Evolutionary conservation across 805 yeast genomes (phyloP).

Genomic region (Cyberlindnera veronae): DNA sequence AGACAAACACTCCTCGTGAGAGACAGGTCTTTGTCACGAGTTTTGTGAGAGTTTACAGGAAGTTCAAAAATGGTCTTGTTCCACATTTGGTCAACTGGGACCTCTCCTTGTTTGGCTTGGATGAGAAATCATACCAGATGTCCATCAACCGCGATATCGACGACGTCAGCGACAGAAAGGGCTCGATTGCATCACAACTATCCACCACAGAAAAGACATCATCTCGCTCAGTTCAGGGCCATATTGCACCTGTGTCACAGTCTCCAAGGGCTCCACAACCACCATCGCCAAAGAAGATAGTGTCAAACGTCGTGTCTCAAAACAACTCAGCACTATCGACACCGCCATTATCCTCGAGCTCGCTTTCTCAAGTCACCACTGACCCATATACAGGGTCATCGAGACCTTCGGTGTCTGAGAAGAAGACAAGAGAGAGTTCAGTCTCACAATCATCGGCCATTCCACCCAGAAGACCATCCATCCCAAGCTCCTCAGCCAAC

Average conservation of each 20-base stretch:
- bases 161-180: conserved; percentile 1
- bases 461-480: not conserved
- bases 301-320: not conserved
- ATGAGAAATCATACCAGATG: conserved; percentile 33
- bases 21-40: conserved; percentile 55
- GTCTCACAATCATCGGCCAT: too few relatives aligned
- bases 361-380: not conserved
- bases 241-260: not conserved
- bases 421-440: too few relatives aligned
- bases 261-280: not conserved
- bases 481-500: too few relatives aligned
- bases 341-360: not conserved
- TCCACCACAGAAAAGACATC: not conserved
- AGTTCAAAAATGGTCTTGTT: conserved; percentile 51
- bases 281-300: conserved; percentile 7
- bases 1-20: conserved; percentile 53
- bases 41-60: conserved; percentile 48
- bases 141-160: conserved; percentile 18
- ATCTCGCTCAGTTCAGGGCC: not conserved
- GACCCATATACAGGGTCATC: too few relatives aligned
- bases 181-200: conserved; percentile 1
- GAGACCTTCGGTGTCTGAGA: too few relatives aligned
- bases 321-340: not conserved
- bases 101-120: conserved; percentile 35
- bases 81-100: conserved; percentile 57